A percentile compares a stretch with the other conserved stretches of the same genome.
Evolutionary conservation across 805 yeast genomes (phyloP).

Genomic region (Teunomyces atbi): DNA sequence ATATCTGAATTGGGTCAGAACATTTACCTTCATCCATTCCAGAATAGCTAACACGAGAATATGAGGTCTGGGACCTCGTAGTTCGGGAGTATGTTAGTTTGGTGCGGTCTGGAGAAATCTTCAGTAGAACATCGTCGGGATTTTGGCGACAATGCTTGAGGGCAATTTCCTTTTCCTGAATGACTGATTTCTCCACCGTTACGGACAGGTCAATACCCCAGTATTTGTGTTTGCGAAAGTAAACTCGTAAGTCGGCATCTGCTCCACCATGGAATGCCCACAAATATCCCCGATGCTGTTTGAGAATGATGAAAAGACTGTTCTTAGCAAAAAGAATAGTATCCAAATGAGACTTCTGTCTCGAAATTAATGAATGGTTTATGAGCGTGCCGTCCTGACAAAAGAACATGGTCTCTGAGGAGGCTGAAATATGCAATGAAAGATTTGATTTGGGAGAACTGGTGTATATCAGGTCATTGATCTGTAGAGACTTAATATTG

Average conservation of each 20-base stretch:
- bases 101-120: neutral
- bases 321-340: slow-evolving; percentile 8
- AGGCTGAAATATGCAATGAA: slow-evolving; percentile 4
- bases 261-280: slow-evolving; percentile 7
- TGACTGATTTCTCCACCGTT: neutral
- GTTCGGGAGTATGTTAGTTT: slow-evolving; percentile 2
- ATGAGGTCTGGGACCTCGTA: slow-evolving; percentile 6
- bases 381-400: slow-evolving; percentile 6
- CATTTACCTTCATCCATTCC: neutral
- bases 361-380: slow-evolving; percentile 1
- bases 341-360: slow-evolving; percentile 3
- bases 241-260: slow-evolving; percentile 7
- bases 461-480: neutral
- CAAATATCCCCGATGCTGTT: slow-evolving; percentile 6
- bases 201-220: slow-evolving; percentile 3
- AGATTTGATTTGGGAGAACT: neutral
- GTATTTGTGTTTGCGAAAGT: slow-evolving; percentile 5
- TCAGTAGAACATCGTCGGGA: neutral
- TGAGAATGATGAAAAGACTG: slow-evolving; percentile 7
- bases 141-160: neutral
- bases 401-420: slow-evolving; percentile 5
- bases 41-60: neutral
- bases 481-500: neutral
- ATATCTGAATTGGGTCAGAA: neutral
- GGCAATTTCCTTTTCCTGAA: neutral